These are phyloP conservation scores for Melaleuca quinquenervia DNA, from an alignment of 345 rosid species.

Conservation along the genomic window DNA sequence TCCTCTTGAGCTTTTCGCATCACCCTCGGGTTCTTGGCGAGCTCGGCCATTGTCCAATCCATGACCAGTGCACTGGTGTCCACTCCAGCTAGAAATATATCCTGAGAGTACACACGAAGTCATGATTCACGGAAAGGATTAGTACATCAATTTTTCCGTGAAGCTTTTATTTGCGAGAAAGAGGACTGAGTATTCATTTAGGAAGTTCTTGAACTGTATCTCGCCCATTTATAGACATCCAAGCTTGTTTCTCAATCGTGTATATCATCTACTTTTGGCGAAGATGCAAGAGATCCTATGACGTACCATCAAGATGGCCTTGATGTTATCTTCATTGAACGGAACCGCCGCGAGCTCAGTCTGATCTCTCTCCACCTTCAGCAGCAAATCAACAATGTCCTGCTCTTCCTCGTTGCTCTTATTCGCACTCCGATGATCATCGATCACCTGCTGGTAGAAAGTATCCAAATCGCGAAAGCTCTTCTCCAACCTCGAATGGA, in stretches of 20 bases:
- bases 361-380: background rate
- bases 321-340: background rate
- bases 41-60: slow-evolving; percentile 42
- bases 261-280: background rate
- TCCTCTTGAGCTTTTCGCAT: slow-evolving; percentile 34
- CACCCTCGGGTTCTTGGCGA: slow-evolving; percentile 18
- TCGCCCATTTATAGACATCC: background rate
- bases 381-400: slow-evolving; percentile 14
- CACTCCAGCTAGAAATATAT: slow-evolving; percentile 25
- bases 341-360: background rate
- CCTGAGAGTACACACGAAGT: slow-evolving; percentile 3
- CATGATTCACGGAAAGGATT: background rate
- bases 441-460: slow-evolving; percentile 1
- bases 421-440: background rate
- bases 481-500: background rate
- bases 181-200: background rate
- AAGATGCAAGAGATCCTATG: background rate
- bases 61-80: slow-evolving; percentile 9
- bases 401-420: background rate
- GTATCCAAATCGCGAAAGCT: slow-evolving; percentile 2
- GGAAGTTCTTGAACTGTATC: background rate
- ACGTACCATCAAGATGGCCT: slow-evolving; percentile 5
- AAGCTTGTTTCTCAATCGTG: background rate
- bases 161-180: background rate
- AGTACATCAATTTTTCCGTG: background rate